Conservation (phyloP, 768 basidiomycete species). For the Boletales sp. region DNA sequence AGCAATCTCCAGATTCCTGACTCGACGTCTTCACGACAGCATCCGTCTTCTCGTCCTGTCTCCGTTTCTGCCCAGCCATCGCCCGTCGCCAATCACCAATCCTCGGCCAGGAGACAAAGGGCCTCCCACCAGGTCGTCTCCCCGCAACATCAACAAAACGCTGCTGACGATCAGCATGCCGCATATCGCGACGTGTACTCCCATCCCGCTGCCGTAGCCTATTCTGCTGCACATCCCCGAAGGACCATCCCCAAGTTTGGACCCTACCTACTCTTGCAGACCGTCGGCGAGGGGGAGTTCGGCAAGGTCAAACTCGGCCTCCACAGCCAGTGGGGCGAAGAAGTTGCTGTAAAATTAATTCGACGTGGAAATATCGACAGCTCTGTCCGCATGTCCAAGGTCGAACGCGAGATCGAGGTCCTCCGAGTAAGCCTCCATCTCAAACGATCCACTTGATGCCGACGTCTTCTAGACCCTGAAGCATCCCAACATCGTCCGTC, state of each 20-base stretch:
- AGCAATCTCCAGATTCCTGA: conserved; percentile 45
- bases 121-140: conserved; percentile 73
- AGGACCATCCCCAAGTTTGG: conserved; percentile 93
- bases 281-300: conserved; percentile 97
- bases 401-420: conserved; percentile 97
- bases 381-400: conserved; percentile 84
- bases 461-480: conserved; percentile 68
- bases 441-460: neutral
- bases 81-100: conserved; percentile 39
- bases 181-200: conserved; percentile 72
- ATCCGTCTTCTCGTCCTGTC: conserved; percentile 46
- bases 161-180: conserved; percentile 41
- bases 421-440: conserved; percentile 61
- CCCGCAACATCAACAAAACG: conserved; percentile 26
- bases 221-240: conserved; percentile 75
- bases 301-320: conserved; percentile 99
- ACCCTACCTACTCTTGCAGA: conserved; percentile 92
- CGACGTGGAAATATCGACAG: conserved; percentile 89
- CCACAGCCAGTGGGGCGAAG: conserved; percentile 90
- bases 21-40: conserved; percentile 44
- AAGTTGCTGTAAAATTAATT: conserved; percentile 98
- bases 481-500: conserved; percentile 96
- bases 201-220: conserved; percentile 83
- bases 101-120: conserved; percentile 54
- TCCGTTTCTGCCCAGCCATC: conserved; percentile 55